These are phyloP conservation scores for Aspergillus texensis DNA, from an alignment of 2,329 filamentous ascomycete species.

Conservation along the genomic window DNA sequence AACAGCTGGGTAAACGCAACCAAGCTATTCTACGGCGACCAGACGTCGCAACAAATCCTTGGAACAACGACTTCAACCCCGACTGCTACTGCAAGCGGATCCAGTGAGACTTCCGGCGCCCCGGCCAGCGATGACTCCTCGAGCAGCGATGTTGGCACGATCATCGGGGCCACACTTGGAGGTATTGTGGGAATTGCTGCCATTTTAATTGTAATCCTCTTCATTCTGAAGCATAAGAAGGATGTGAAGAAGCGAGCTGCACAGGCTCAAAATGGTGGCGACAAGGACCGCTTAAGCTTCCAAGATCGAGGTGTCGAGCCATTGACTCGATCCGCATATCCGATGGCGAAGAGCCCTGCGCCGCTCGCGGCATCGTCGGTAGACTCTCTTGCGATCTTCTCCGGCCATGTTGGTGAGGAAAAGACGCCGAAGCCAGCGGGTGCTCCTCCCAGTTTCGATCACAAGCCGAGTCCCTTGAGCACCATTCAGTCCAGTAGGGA, in stretches of 20 bases:
- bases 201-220: constrained; percentile 71
- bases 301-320: constrained; percentile 50
- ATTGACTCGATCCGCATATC: constrained; percentile 44
- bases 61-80: constrained; percentile 27
- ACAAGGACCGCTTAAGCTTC: constrained; percentile 59
- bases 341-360: constrained; percentile 48
- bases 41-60: constrained; percentile 43
- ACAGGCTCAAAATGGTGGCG: constrained; percentile 51
- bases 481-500: constrained; percentile 34
- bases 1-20: constrained; percentile 80
- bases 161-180: constrained; percentile 81
- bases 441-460: constrained; percentile 21
- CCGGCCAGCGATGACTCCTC: constrained; percentile 36
- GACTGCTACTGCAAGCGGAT: constrained; percentile 31
- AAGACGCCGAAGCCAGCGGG: constrained; percentile 33
- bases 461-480: constrained; percentile 30
- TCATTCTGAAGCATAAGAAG: constrained; percentile 66
- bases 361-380: constrained; percentile 37
- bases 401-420: constrained; percentile 38
- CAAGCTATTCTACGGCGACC: constrained; percentile 58
- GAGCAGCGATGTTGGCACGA: constrained; percentile 50
- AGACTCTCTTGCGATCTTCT: constrained; percentile 45
- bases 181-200: constrained; percentile 74
- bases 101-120: constrained; percentile 34
- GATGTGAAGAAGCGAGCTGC: constrained; percentile 51